Evolutionary conservation across 768 basidiomycete species (phyloP), one percentile per base, ranked within the genome.

Genomic region (Termitomyces sp.): DNA sequence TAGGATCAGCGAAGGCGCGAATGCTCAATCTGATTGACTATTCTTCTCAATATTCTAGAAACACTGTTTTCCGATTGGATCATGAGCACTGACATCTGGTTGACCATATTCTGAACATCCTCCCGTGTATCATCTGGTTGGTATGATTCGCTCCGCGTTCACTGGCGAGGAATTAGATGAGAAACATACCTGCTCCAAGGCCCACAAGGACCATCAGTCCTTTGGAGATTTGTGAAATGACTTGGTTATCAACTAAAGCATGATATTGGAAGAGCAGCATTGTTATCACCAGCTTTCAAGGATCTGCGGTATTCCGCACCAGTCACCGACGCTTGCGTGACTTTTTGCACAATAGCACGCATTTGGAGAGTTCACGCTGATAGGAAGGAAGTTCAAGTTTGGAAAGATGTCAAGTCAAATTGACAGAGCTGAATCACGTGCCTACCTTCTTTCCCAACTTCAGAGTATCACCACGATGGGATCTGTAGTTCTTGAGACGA

Each of bases 131-230:
- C 96, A 66, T 94, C 91, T 93, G 64, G 66, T 68, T 70, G 53
- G 44, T 56, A 53, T 58, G 24, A 32, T 58, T 32, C 38, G 21
- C 45, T 42, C 35, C 32, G 41, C 34, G 30, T 35, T 53, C 45
- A 51, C 24, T n/a, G n/a, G n/a, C 34, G 24, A 14, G 32, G n/a
- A 42, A 4, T 19, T 52, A 19, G n/a, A 35, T 37, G 44, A 24
- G 28, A 54, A 41, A 58, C 76, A 61, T 74, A 89, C 90, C 90
- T 72, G 76, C 75, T 42, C 89, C 90, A 60, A 98, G 90, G 26
- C 95, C 95, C 34, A 98, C 83, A 15, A 98, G 81, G 19, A 95
- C 89, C 81, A 98, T 87, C 30, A 98, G 74, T 1, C 95, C 95
- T 60, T 79, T 77, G 17, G 87, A 85, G 57, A 98, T 96, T 37